These are phyloP conservation scores for Ascochyta pisi DNA, from an alignment of 2,329 filamentous ascomycete genomes.

Conservation along the genomic window DNA sequence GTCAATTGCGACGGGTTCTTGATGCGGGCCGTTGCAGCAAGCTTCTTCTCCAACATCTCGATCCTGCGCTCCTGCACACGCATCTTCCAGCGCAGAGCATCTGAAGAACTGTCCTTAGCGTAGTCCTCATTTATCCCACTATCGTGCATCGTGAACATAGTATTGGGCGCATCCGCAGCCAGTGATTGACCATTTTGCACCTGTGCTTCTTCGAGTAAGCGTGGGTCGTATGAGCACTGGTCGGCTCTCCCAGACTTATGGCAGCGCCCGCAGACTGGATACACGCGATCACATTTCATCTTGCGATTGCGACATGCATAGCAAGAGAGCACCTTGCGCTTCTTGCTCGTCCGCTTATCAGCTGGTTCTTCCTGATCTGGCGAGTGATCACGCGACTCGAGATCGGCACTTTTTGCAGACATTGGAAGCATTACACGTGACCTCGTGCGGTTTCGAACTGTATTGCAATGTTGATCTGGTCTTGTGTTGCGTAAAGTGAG, in stretches of 20 bases:
- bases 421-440: slow-evolving; percentile 19
- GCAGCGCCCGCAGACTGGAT: slow-evolving; percentile 55
- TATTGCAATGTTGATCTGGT: not conserved
- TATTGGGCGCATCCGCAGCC: slow-evolving; percentile 8
- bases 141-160: slow-evolving; percentile 6
- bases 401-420: slow-evolving; percentile 35
- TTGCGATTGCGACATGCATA: slow-evolving; percentile 56
- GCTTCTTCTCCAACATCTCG: slow-evolving; percentile 39
- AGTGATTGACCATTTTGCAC: slow-evolving; percentile 10
- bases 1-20: slow-evolving; percentile 26
- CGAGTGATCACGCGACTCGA: slow-evolving; percentile 42
- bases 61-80: slow-evolving; percentile 41
- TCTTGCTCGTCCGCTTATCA: slow-evolving; percentile 51
- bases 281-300: slow-evolving; percentile 55
- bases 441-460: not conserved
- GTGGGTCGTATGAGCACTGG: slow-evolving; percentile 51
- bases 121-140: slow-evolving; percentile 6
- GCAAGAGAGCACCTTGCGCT: slow-evolving; percentile 56
- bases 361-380: slow-evolving; percentile 35
- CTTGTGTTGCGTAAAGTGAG: not conserved
- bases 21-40: slow-evolving; percentile 31
- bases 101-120: slow-evolving; percentile 15
- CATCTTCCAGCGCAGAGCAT: slow-evolving; percentile 38
- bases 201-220: slow-evolving; percentile 41
- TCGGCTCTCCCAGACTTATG: slow-evolving; percentile 52